Conservation (phyloP, 2,329 filamentous ascomycete species). For the Didymella sp. region DNA sequence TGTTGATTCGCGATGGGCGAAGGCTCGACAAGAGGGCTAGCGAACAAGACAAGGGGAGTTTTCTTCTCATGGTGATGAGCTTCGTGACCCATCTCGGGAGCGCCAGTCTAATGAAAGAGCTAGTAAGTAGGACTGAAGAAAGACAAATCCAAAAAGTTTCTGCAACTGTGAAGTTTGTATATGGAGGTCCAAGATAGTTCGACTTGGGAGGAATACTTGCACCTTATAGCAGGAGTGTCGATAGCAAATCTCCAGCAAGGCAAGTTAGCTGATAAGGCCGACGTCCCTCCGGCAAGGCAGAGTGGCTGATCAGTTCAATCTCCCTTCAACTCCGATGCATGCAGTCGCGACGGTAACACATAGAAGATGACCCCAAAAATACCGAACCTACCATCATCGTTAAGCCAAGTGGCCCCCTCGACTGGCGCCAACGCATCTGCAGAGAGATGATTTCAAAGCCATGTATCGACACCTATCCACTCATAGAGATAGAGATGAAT, state of each 20-base stretch:
- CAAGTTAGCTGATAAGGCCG: too few relatives aligned
- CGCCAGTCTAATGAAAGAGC: not conserved
- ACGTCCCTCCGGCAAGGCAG: not conserved
- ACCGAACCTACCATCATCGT: not conserved
- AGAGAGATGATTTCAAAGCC: not conserved
- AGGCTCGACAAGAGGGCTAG: not conserved
- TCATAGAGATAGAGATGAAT: not conserved
- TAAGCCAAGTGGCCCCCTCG: not conserved
- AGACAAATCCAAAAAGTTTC: not conserved
- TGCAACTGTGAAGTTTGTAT: not conserved
- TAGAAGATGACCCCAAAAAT: not conserved
- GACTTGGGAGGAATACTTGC: not conserved
- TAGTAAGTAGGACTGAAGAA: not conserved
- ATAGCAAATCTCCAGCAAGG: not conserved
- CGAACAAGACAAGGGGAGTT: not conserved
- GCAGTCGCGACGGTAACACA: not conserved
- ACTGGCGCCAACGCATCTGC: not conserved
- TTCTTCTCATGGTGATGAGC: not conserved
- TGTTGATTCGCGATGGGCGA: not conserved
- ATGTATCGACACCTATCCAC: not conserved
- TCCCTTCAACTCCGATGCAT: not conserved
- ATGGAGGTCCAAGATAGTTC: not conserved
- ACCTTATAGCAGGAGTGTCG: not conserved
- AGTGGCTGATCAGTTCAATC: too few relatives aligned
- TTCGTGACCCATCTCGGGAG: not conserved